Evolutionary conservation across 2,329 filamentous ascomycete species (phyloP), one percentile per base, ranked within the genome.

Genomic region (Calonectria montana): DNA sequence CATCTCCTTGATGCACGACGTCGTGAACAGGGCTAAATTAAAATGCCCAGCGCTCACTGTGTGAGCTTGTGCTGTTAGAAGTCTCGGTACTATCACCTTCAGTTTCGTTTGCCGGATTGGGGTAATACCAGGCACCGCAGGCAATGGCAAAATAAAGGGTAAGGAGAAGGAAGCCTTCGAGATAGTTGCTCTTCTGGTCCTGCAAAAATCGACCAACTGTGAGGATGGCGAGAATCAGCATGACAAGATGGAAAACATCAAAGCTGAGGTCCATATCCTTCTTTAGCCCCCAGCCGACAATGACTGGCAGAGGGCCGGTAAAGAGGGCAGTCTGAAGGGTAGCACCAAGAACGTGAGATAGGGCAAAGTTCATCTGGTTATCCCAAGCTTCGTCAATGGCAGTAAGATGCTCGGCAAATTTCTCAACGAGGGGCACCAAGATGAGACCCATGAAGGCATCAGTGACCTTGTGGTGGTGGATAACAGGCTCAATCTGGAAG

Each of bases 251-350:
- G 86, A 98, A 98, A 16, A 95, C 88, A 77, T 97, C 94, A 81
- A 98, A 98, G 80, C 95, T 92, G 65, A 98, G 87, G 74, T 94
- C 91, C 90, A 98, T 94, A 7, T 87, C 80, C 77, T 91, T 91
- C 69, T 84, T 83, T 41, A 95, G 84, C 25, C 93, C 92, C 95
- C 96, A 98, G 53, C 93, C 94, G 61, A 97, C 93, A 43, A 98
- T 88, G 39, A 97, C 91, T 9, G 94, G 92, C 4, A 98, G 88
- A 0, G 96, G 95, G 0, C 92, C 94, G 81, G 97, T 98, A 80
- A 98, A 91, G 37, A 98, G 89, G 1, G 95, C 94, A 0, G 96
- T 98, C 84, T 98, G 96, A 70, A 98, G 93, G 0, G 94, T 96
- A 2, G 95, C 92, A 57, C 94, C 95, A 48, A 98, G 91, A 65